Evolutionary conservation across 169 alveolate genomes (phyloP), one percentile per base, ranked within the genome.

Genomic region (Babesia divergens): DNA sequence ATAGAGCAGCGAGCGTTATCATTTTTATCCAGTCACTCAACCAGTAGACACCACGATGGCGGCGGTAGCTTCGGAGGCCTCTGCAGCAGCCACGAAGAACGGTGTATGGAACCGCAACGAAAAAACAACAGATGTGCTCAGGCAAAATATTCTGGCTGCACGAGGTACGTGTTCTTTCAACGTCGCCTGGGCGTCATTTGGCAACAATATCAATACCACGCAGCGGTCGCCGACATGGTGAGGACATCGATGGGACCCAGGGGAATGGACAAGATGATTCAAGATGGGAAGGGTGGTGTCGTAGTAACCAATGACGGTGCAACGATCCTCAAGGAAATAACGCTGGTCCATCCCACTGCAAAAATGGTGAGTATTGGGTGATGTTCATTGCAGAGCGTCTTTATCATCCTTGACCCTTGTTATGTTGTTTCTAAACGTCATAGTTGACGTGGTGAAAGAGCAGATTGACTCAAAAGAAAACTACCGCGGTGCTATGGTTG

Each of bases 211-310:
- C 20, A 35, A 58, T 50, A 26, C 6, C 13, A 13, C 18, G 49
- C 69, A 80, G 98, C 99, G 34, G 98, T 97, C 47, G 97, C 99
- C 14, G 99, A 98, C 74, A 95, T 97, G 47, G 91, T 98, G 35
- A 93, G 99, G 76, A 97, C 99, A 9, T 92, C 98, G 54, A 83
- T 98, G 52, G 99, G 99, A n/a, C 99, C 99, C 6, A 92, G 97
- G 84, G 99, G 99, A 34, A 98, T 98, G 99, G 99, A 98, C 89
- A 98, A 98, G 89, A 96, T 98, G 99, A 92, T 96, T 65, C 94
- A 96, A 71, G 99, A 95, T 65, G 96, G 98, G 18, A 94, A 93
- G 82, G 98, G 98, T 16, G 97, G 96, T 56, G 99, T 97, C n/a
- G 90, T 95, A 29, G 97, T 98, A 46, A 97, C 99, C 42, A 98